A percentile compares a stretch with the other conserved stretches of the same genome.
Conservation (phyloP, 352 stramenopile species). For the Phytopythium litorale region DNA sequence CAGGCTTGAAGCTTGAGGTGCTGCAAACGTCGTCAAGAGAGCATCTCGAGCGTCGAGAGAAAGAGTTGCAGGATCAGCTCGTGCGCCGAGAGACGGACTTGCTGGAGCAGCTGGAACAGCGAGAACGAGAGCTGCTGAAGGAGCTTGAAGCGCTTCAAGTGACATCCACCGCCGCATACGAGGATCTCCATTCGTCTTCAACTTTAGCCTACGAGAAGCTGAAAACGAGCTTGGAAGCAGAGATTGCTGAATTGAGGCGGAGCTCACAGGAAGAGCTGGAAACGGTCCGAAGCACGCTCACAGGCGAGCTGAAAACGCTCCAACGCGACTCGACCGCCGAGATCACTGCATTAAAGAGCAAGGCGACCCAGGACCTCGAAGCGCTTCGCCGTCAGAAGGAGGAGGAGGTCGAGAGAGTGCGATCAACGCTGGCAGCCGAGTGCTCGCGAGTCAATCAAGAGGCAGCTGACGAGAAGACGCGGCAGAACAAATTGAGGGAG, state of each 20-base stretch:
- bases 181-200: constrained; percentile 11
- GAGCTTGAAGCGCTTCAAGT: constrained; percentile 21
- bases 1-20: constrained; percentile 10
- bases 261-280: constrained; percentile 15
- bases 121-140: constrained; percentile 6
- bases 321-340: constrained; percentile 16
- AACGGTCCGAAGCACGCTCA: constrained; percentile 10
- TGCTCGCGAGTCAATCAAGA: constrained; percentile 16
- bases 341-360: constrained; percentile 19
- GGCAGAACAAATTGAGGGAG: constrained; percentile 22
- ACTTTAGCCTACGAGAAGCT: constrained; percentile 20
- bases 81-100: too few relatives aligned
- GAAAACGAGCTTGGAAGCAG: constrained; percentile 13
- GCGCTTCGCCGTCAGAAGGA: constrained; percentile 21
- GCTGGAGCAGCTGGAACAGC: neutral
- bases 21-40: constrained; percentile 18
- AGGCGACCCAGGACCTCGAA: constrained; percentile 22
- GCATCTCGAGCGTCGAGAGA: constrained; percentile 17
- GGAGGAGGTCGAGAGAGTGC: constrained; percentile 18
- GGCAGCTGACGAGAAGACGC: constrained; percentile 16
- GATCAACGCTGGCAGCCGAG: constrained; percentile 15
- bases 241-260: constrained; percentile 17
- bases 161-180: neutral
- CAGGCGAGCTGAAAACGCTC: constrained; percentile 20
- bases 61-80: constrained; percentile 18